These are phyloP conservation scores for Claviceps quebecensis DNA, from an alignment of 2,329 filamentous ascomycete genomes.

Conservation along the genomic window DNA sequence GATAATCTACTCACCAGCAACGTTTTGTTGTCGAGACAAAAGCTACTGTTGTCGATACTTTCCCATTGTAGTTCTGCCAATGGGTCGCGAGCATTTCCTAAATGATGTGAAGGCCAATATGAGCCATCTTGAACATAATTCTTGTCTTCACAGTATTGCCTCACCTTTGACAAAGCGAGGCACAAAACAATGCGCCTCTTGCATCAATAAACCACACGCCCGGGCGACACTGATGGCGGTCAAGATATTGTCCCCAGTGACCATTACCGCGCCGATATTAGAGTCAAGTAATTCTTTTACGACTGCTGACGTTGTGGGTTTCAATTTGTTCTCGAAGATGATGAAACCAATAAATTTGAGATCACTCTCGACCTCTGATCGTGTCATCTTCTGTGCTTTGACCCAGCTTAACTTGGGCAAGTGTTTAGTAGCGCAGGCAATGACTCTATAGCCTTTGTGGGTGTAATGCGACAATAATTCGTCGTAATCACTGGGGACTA, in stretches of 20 bases:
- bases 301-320: constrained; percentile 68
- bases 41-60: constrained; percentile 76
- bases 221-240: constrained; percentile 92
- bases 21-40: constrained; percentile 64
- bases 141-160: constrained; percentile 1
- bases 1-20: constrained; percentile 39
- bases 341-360: constrained; percentile 92
- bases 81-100: constrained; percentile 58
- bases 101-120: background rate
- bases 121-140: background rate
- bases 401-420: constrained; percentile 83
- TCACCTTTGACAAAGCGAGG: constrained; percentile 69
- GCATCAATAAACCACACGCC: constrained; percentile 73
- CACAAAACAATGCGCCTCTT: constrained; percentile 77
- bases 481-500: constrained; percentile 76
- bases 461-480: constrained; percentile 84
- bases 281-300: constrained; percentile 71
- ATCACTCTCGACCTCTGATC: constrained; percentile 67
- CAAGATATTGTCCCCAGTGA: constrained; percentile 93
- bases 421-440: constrained; percentile 84
- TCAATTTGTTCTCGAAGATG: constrained; percentile 97
- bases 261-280: constrained; percentile 85
- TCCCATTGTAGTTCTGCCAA: constrained; percentile 73
- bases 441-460: constrained; percentile 90
- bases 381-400: constrained; percentile 86